Base-by-base conservation (phyloP, 148 eudicot genomes). In the Fagopyrum homotropicum region DNA sequence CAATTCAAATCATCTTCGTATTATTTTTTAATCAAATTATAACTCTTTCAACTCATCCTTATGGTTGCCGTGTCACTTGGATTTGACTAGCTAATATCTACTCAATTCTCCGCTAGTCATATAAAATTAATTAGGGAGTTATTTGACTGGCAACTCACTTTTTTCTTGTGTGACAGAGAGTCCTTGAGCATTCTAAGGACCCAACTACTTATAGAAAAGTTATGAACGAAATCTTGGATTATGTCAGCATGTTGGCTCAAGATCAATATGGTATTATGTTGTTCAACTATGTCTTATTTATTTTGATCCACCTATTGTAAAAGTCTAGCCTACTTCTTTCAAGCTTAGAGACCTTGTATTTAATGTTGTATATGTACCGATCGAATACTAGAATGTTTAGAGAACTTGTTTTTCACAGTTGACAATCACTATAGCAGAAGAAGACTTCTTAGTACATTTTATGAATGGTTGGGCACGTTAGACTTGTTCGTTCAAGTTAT, bases 251-350 rank as follows among this genome's bases (percentile, higher is more conserved):
- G n/a, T n/a, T n/a, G n/a, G n/a, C 99, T 4, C 99, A 95, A 79
- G 98, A 95, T 86, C 99, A 95, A 80, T 95, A 95, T 77, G 99
- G 99, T 92, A 95, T 79, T 95, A 95, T 86, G 99, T 95, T 69
- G 86, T 95, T 83, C 99, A 95, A 98, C 98, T 95, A 46, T 75
- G 88, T 80, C 70, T 64, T 43, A 55, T 60, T 49, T 49, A n/a
- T 59, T 76, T 81, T 30, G 48, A 29, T 60, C 26, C 70, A 26
- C 9, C 40, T n/a, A n/a, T n/a, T n/a, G n/a, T n/a, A n/a, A n/a
- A n/a, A n/a, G n/a, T n/a, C n/a, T n/a, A n/a, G n/a, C n/a, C n/a
- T n/a, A n/a, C n/a, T n/a, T n/a, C n/a, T n/a, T n/a, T n/a, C n/a
- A n/a, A n/a, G n/a, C n/a, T n/a, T n/a, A n/a, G n/a, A n/a, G n/a